Conservation (phyloP, 2,329 filamentous ascomycete species). For the Aplosporella prunicola region DNA sequence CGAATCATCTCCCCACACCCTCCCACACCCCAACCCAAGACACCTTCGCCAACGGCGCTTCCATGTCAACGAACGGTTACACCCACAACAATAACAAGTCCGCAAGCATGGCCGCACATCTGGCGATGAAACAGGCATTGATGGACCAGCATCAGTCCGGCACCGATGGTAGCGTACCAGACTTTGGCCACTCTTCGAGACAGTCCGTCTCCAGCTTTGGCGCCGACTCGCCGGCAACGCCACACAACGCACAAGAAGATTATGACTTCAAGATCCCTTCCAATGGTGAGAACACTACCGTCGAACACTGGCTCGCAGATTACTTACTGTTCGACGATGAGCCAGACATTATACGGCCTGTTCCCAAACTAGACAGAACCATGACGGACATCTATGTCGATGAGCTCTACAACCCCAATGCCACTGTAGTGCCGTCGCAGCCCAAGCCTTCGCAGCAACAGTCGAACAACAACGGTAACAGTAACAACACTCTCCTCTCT, state of each 20-base stretch:
- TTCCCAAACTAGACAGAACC: slow-evolving; percentile 73
- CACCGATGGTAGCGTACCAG: slow-evolving; percentile 40
- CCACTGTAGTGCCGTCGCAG: slow-evolving; percentile 47
- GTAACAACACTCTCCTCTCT: slow-evolving; percentile 42
- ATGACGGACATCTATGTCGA: slow-evolving; percentile 80
- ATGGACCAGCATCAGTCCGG: slow-evolving; percentile 36
- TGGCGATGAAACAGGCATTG: slow-evolving; percentile 50
- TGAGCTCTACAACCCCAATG: slow-evolving; percentile 70
- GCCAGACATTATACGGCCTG: slow-evolving; percentile 41
- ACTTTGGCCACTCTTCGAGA: slow-evolving; percentile 44
- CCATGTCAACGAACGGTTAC: slow-evolving; percentile 28
- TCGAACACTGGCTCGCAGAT: slow-evolving; percentile 46
- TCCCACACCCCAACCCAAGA: slow-evolving; percentile 45
- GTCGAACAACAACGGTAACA: slow-evolving; percentile 40
- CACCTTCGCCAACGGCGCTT: slow-evolving; percentile 40
- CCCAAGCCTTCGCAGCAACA: slow-evolving; percentile 30
- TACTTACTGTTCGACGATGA: slow-evolving; percentile 57
- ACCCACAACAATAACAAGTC: slow-evolving; percentile 31
- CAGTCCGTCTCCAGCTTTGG: slow-evolving; percentile 52
- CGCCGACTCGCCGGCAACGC: slow-evolving; percentile 52
- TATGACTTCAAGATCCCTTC: slow-evolving; percentile 42
- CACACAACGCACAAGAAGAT: slow-evolving; percentile 45
- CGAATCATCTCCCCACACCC: slow-evolving; percentile 48
- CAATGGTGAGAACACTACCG: slow-evolving; percentile 43
- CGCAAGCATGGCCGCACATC: slow-evolving; percentile 40